Percentiles rank a stretch among this genome's conserved stretches.
Evolutionary conservation across 352 stramenopile species (phyloP).

Genomic region (Phytophthora palmivora): DNA sequence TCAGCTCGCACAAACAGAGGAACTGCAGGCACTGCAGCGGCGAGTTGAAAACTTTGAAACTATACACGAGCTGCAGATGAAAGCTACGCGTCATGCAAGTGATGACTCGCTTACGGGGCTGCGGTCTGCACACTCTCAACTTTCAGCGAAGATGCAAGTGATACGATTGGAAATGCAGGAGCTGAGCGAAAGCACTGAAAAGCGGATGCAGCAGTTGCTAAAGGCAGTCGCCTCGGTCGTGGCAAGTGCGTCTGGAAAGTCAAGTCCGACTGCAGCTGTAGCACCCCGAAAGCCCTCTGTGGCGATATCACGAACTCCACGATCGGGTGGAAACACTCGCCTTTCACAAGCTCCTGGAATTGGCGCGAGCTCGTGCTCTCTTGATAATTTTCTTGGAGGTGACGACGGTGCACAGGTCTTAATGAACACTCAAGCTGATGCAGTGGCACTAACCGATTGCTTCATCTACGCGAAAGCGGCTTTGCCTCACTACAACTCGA

Average conservation of each 20-base stretch:
- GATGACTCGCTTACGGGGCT: conserved; percentile 38
- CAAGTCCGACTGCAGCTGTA: conserved; percentile 2
- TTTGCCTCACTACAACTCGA: conserved; percentile 32
- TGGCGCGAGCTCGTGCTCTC: background rate
- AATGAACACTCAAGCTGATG: conserved; percentile 15
- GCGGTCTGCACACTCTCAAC: conserved; percentile 37
- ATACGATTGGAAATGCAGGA: conserved; percentile 51
- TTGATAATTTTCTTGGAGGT: background rate
- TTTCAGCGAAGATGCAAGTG: conserved; percentile 54
- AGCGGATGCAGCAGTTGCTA: conserved; percentile 40
- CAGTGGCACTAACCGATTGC: conserved; percentile 34
- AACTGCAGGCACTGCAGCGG: conserved; percentile 28
- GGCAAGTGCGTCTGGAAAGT: conserved; percentile 7
- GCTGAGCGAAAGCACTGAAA: conserved; percentile 32
- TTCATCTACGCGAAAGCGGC: conserved; percentile 60
- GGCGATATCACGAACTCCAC: conserved; percentile 7
- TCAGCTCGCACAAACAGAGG: conserved; percentile 27
- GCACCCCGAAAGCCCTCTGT: conserved; percentile 15
- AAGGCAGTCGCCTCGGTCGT: conserved; percentile 24
- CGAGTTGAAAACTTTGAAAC: conserved; percentile 40
- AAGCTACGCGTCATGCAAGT: conserved; percentile 18
- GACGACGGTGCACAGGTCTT: background rate
- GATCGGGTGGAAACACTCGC: conserved; percentile 5
- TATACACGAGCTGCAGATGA: conserved; percentile 29
- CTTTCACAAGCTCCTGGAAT: background rate